These are phyloP conservation scores for Gymnopus androsaceus DNA, from an alignment of 1,284 basidiomycete species.

Conservation along the genomic window DNA sequence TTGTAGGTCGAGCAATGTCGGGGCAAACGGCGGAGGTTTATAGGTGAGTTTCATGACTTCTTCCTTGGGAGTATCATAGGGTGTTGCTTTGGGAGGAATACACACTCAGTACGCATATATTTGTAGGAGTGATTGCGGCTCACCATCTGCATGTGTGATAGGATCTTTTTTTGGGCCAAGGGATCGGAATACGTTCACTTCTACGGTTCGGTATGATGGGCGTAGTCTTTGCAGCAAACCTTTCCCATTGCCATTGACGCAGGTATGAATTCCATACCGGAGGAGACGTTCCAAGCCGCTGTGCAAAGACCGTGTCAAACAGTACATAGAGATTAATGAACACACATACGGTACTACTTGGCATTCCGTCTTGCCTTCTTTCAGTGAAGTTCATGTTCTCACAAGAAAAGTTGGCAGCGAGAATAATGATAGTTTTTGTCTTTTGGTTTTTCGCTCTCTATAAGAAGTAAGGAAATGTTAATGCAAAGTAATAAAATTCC, in stretches of 20 bases:
- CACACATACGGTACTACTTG: slow-evolving; percentile 47
- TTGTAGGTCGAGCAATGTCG: slow-evolving; percentile 35
- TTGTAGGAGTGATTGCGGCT: slow-evolving; percentile 21
- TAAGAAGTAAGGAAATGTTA: neutral
- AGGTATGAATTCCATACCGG: slow-evolving; percentile 57
- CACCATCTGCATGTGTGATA: slow-evolving; percentile 50
- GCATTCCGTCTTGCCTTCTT: slow-evolving; percentile 42
- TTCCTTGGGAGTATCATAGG: slow-evolving; percentile 61
- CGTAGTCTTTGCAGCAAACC: slow-evolving; percentile 63
- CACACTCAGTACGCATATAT: neutral
- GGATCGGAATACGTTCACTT: slow-evolving; percentile 49
- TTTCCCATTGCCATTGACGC: slow-evolving; percentile 61
- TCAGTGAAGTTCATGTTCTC: slow-evolving; percentile 59
- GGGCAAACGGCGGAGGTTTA: slow-evolving; percentile 54
- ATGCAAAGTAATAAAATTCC: neutral
- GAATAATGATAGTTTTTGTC: slow-evolving; percentile 71
- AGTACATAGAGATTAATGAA: neutral
- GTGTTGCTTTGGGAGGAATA: slow-evolving; percentile 39
- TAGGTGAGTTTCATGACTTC: slow-evolving; percentile 69
- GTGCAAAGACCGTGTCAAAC: slow-evolving; percentile 58
- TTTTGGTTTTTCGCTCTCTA: slow-evolving; percentile 12
- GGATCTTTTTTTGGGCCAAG: slow-evolving; percentile 65
- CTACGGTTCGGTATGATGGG: slow-evolving; percentile 55
- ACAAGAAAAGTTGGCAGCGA: slow-evolving; percentile 73
- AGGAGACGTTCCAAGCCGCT: slow-evolving; percentile 60